A percentile compares a stretch with the other conserved stretches of the same genome.
Evolutionary conservation across 495 filamentous ascomycete species (phyloP).

Genomic region (Margaritispora aquatica): DNA sequence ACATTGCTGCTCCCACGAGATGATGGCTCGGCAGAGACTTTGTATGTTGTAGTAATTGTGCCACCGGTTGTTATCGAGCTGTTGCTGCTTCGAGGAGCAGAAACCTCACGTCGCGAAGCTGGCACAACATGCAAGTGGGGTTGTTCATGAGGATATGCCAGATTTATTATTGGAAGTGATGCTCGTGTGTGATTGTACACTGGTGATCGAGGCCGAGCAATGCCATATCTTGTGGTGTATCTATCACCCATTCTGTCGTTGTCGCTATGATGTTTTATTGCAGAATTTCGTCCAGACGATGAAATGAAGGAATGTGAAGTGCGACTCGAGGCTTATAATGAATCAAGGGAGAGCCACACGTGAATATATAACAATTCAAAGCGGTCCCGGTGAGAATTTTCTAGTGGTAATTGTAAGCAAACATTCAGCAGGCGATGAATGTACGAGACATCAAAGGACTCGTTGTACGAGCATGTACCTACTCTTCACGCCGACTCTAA

Average conservation of each 20-base stretch:
- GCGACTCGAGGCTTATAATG: constrained; percentile 1
- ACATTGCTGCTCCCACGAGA: constrained; percentile 34
- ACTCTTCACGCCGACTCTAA: background rate
- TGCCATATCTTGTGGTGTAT: constrained; percentile 9
- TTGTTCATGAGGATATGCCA: background rate
- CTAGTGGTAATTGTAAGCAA: constrained; percentile 9
- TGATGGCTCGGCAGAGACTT: constrained; percentile 39
- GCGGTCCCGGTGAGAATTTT: background rate
- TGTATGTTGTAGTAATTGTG: constrained; percentile 39
- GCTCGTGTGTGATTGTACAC: constrained; percentile 15
- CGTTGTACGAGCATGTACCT: background rate
- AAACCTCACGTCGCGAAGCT: constrained; percentile 16
- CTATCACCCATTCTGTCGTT: constrained; percentile 16
- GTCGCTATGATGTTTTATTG: background rate
- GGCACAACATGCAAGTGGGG: constrained; percentile 20
- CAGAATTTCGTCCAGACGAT: background rate
- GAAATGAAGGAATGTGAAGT: background rate
- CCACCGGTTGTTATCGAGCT: constrained; percentile 13
- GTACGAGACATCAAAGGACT: background rate
- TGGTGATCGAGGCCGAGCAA: constrained; percentile 19
- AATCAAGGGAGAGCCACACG: constrained; percentile 11
- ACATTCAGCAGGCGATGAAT: constrained; percentile 11
- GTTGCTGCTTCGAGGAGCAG: constrained; percentile 13
- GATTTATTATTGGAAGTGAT: constrained; percentile 21
- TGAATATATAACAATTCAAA: constrained; percentile 4